Conservation (phyloP, 2,329 filamentous ascomycete species). For the Xylaria sp. region DNA sequence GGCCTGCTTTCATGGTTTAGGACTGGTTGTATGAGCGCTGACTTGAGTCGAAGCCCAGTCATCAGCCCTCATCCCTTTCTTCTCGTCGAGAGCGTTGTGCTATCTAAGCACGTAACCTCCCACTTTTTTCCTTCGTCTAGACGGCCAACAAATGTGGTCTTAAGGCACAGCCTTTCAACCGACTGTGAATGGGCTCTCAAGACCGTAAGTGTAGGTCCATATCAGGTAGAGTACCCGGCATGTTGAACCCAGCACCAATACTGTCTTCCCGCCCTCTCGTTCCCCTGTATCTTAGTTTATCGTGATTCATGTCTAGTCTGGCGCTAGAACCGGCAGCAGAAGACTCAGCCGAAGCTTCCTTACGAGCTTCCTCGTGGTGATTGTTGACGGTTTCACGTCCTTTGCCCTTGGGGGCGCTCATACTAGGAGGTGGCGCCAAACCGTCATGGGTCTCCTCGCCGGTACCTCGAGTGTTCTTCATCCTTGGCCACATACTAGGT, state of each 20-base stretch:
- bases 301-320: slow-evolving; percentile 30
- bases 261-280: slow-evolving; percentile 35
- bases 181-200: slow-evolving; percentile 16
- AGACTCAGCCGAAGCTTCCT: slow-evolving; percentile 42
- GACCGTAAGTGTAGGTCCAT: slow-evolving; percentile 30
- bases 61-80: not conserved
- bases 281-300: slow-evolving; percentile 35
- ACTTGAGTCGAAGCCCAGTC: not conserved
- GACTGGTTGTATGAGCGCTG: not conserved
- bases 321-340: slow-evolving; percentile 24
- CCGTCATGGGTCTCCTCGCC: slow-evolving; percentile 55
- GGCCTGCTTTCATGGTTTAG: slow-evolving; percentile 1
- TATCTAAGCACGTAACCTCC: not conserved
- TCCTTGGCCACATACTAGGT: slow-evolving; percentile 76
- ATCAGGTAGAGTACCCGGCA: slow-evolving; percentile 44
- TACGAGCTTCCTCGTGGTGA: slow-evolving; percentile 45
- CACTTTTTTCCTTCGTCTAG: not conserved
- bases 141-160: slow-evolving; percentile 1
- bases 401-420: slow-evolving; percentile 48
- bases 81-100: not conserved
- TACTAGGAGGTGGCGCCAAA: slow-evolving; percentile 34
- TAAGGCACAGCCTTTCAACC: not conserved
- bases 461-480: slow-evolving; percentile 69
- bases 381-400: slow-evolving; percentile 50
- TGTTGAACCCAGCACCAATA: slow-evolving; percentile 35